These are phyloP conservation scores for Pilobolus umbonatus DNA, from an alignment of 192 early-diverging fungal species.

Conservation along the genomic window DNA sequence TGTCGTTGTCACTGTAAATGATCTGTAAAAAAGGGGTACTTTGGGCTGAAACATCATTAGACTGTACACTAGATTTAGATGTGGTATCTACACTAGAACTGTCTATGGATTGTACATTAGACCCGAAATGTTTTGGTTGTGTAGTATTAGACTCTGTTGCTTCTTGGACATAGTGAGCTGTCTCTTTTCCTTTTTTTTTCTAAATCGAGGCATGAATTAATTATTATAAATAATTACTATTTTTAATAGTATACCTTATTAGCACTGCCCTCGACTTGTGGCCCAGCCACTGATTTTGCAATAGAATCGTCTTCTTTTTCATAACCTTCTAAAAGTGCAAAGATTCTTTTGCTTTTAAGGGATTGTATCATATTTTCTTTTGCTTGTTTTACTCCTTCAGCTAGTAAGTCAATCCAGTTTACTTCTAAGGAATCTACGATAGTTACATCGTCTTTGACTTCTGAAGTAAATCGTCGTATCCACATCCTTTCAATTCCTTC, in stretches of 20 bases:
- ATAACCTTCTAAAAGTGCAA: constrained; percentile 11
- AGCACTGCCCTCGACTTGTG: constrained; percentile 3
- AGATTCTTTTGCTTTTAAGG: constrained; percentile 10
- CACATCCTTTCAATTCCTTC: constrained; percentile 6
- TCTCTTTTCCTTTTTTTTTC: constrained; percentile 9
- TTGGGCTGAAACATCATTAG: constrained; percentile 10
- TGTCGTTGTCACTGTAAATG: constrained; percentile 7
- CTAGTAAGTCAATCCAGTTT: constrained; percentile 9
- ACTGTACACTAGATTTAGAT: constrained; percentile 4
- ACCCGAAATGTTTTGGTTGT: constrained; percentile 10
- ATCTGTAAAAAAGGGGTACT: constrained; percentile 2
- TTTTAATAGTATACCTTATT: constrained; percentile 8
- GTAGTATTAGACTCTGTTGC: constrained; percentile 6
- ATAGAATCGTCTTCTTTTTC: constrained; percentile 11
- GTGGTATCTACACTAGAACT: constrained; percentile 9
- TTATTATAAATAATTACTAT: constrained; percentile 5
- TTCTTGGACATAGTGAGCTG: constrained; percentile 11
- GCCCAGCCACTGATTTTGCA: constrained; percentile 7
- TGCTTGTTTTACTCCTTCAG: constrained; percentile 9
- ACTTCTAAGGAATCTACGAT: constrained; percentile 12
- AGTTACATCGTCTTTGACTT: constrained; percentile 6
- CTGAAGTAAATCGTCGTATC: constrained; percentile 9
- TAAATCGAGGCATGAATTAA: constrained; percentile 11
- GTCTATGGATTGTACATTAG: constrained; percentile 9
- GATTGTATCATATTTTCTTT: constrained; percentile 12